These are phyloP conservation scores for Claviceps sp. DNA, from an alignment of 2,329 filamentous ascomycete species.

Conservation along the genomic window DNA sequence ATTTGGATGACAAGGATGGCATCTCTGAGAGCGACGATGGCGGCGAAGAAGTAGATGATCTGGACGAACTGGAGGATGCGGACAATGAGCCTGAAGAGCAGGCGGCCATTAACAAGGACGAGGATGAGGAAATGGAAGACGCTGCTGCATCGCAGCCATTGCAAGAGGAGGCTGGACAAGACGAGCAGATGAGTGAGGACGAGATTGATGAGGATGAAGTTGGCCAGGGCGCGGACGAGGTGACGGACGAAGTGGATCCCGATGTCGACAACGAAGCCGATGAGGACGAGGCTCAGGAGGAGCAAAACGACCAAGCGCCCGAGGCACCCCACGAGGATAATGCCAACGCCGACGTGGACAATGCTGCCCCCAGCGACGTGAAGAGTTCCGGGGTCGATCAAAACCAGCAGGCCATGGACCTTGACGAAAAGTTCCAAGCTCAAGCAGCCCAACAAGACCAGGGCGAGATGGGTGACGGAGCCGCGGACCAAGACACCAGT, in stretches of 20 bases:
- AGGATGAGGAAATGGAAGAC: constrained; percentile 23
- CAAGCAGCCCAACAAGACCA: constrained; percentile 52
- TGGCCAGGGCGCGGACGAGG: constrained; percentile 32
- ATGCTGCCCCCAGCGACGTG: constrained; percentile 48
- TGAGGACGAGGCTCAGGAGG: constrained; percentile 10
- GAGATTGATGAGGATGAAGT: constrained; percentile 38
- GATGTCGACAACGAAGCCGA: constrained; percentile 15
- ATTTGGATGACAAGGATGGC: constrained; percentile 56
- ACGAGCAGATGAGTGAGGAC: constrained; percentile 25
- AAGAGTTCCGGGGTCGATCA: constrained; percentile 53
- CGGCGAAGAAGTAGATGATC: constrained; percentile 40
- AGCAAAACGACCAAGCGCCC: constrained; percentile 25
- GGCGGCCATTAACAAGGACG: constrained; percentile 17
- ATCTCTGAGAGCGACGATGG: constrained; percentile 36
- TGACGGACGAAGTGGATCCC: constrained; percentile 29
- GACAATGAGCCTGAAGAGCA: constrained; percentile 23
- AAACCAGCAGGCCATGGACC: constrained; percentile 48
- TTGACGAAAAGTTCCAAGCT: constrained; percentile 45
- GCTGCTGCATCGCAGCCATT: constrained; percentile 24
- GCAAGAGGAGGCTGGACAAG: constrained; percentile 30
- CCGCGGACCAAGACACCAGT: constrained; percentile 49
- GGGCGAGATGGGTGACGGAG: constrained; percentile 51
- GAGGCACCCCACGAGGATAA: constrained; percentile 30
- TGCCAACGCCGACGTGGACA: constrained; percentile 42
- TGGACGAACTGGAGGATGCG: constrained; percentile 40